Conservation (phyloP, 805 yeast genomes). For the Kodamaea kaohsiungensis region DNA sequence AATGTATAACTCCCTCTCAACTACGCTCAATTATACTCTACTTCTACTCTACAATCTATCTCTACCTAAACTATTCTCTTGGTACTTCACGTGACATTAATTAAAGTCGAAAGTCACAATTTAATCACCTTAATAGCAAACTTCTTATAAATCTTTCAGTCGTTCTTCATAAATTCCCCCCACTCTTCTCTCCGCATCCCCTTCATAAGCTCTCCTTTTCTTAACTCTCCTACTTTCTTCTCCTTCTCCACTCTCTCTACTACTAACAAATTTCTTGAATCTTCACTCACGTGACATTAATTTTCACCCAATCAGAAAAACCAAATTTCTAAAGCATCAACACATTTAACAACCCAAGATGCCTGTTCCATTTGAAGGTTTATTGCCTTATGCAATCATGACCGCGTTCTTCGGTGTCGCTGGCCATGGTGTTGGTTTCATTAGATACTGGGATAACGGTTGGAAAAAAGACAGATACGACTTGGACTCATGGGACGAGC, state of each 20-base stretch:
- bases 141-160: no score
- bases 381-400: constrained; percentile 48
- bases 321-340: constrained; percentile 8
- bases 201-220: neutral
- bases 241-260: neutral
- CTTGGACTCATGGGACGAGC: constrained; percentile 44
- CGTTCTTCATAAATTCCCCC: no score
- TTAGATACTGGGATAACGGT: constrained; percentile 51
- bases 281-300: neutral
- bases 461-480: constrained; percentile 48
- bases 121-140: no score
- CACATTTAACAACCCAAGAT: constrained; percentile 17
- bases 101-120: no score
- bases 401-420: constrained; percentile 46
- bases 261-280: constrained; percentile 4
- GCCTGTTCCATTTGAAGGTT: constrained; percentile 52
- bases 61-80: no score
- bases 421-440: constrained; percentile 45
- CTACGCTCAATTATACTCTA: no score
- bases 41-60: no score
- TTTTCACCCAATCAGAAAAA: constrained; percentile 22
- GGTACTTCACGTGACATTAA: no score
- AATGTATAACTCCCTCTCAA: no score
- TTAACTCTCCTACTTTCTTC: neutral
- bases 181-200: no score